Base-by-base conservation (phyloP, 2,329 filamentous ascomycete species). In the Alternaria sp. region DNA sequence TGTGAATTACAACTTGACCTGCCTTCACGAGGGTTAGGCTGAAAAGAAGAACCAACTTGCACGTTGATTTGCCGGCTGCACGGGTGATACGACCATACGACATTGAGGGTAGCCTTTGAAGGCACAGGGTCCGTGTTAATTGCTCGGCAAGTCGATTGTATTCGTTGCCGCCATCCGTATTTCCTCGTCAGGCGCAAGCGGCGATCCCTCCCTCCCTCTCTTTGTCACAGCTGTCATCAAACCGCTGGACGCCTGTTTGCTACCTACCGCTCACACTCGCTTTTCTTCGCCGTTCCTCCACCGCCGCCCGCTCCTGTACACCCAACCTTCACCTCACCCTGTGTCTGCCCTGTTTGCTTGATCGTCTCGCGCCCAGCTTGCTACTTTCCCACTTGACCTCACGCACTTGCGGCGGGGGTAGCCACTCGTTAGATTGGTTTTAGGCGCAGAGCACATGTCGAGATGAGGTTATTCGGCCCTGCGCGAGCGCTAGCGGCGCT, bases 391-490 rank as follows among this genome's bases (percentile, higher is more conserved):
- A 55, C 42, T 31, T 56, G 50, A 11, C 36, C 36, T 50, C 26
- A n/a, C 42, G 24, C 44, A 34, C 34, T 57, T 50, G 46, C 55
- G 45, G 45, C n/a, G n/a, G n/a, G n/a, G 42, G 51, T 44, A 40
- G 23, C 33, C 54, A 45, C 41, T 53, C 54, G 24, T 53, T 51
- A 48, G 45, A 36, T 55, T 54, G 29, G 14, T 36, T 42, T 36
- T 48, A 51, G 33, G 40, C 44, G 54, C 61, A 62, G 51, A 53
- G 45, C 55, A 61, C 58, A 71, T 68, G 68, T 58, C 42, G 46
- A 31, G 24, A 73, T 73, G 71, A 72, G 44, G 67, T 62, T 66
- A 36, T 69, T 72, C 62, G 64, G 65, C 66, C 61, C 65, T 64
- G 62, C 61, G 58, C 63, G 56, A 66, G 64, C 68, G 58, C 70